Base-by-base conservation (phyloP, 2,329 filamentous ascomycete genomes). In the Aureobasidium vineae region DNA sequence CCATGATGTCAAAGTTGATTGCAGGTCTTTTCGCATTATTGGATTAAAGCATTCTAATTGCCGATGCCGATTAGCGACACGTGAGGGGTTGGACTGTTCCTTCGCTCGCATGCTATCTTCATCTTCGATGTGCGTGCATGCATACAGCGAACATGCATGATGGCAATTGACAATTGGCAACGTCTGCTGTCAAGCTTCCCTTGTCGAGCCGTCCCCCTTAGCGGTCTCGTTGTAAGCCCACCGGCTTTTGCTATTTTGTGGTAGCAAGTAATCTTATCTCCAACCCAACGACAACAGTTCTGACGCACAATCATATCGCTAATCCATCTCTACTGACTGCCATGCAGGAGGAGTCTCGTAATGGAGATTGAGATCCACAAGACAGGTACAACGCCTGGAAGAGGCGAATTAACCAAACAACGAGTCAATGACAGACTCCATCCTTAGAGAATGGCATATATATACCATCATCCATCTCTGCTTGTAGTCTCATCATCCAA, bases 271-370 rank as follows among this genome's bases (percentile, higher is more conserved):
- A 64, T 64, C 61, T 64, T 54, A 54, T 64, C 61, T n/a, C 61
- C 61, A 64, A 45, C 40, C 23, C 61, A 64, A 64, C 61, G 61
- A 41, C 61, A 64, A 64, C 61, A 54, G 49, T 45, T 49, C 49
- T 54, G 61, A 54, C 61, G 61, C 61, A 64, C 38, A 64, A 63
- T 63, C 59, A 63, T 41, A 63, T 63, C 21, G 57, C 57, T 40
- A 40, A 50, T n/a, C 43, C 59, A 41, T 47, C 21, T 52, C 13
- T 19, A 53, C n/a, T 40, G 36, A 31, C 60, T 21, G 33, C 28
- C 60, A 33, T 63, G 60, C 60, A 63, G 60, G 33, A 53, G 36
- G 19, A 28, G 2, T 53, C 23, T 49, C 26, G 26, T 33, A 19
- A 21, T 43, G 36, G 61, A 64, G 21, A 64, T 64, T 53, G n/a